A percentile compares a stretch with the other conserved stretches of the same genome.
Evolutionary conservation across 2,329 filamentous ascomycete species (phyloP).

Genomic region (Aureobasidium vineae): DNA sequence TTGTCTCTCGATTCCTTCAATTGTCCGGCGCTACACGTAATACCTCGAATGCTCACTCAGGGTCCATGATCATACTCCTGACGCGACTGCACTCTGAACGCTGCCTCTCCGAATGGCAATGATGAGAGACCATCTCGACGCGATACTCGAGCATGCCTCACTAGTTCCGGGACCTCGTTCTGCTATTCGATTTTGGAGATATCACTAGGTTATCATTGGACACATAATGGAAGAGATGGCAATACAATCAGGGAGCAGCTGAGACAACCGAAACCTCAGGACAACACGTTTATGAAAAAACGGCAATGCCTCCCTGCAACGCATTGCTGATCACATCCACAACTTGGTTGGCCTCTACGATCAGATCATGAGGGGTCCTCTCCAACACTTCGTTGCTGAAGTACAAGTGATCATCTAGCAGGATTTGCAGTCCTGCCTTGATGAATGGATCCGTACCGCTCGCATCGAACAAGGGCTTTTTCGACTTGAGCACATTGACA

Average conservation of each 20-base stretch:
- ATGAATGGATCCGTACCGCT: slow-evolving; percentile 5
- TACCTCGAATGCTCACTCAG: too few species aligned
- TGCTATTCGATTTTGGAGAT: too few species aligned
- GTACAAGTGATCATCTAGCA: slow-evolving; percentile 11
- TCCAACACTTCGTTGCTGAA: slow-evolving; percentile 13
- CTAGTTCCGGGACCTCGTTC: too few species aligned
- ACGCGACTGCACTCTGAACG: too few species aligned
- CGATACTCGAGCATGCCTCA: too few species aligned
- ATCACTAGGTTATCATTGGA: background rate
- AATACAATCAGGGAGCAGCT: background rate
- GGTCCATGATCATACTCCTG: too few species aligned
- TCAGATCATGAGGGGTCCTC: background rate
- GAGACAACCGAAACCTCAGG: background rate
- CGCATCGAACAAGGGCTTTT: slow-evolving; percentile 8
- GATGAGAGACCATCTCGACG: too few species aligned
- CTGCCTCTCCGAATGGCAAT: too few species aligned
- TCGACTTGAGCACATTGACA: background rate
- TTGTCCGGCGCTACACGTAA: too few species aligned
- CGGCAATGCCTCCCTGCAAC: slow-evolving; percentile 1
- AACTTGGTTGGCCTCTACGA: slow-evolving; percentile 2
- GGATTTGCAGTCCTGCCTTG: slow-evolving; percentile 13
- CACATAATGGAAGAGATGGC: background rate
- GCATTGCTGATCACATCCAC: slow-evolving; percentile 19
- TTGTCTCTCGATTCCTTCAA: too few species aligned
- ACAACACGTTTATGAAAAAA: background rate